Evolutionary conservation across 768 basidiomycete species (phyloP), one percentile per base, ranked within the genome.

Genomic region (Coprinopsis sp.): DNA sequence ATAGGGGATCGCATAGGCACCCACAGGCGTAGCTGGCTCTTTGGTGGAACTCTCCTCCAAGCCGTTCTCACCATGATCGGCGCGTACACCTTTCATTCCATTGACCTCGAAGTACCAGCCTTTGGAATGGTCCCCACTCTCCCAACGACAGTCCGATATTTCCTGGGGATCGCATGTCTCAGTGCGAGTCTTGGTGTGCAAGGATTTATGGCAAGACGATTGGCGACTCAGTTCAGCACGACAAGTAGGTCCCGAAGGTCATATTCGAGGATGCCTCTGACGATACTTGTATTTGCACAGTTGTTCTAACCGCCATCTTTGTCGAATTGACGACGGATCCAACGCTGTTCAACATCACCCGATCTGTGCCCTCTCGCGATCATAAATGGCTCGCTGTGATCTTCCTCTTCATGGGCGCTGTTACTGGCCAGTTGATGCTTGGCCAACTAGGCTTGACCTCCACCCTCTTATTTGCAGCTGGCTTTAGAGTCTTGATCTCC

Each of bases 261-360:
- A n/a, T 14, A 29, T 10, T 27, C 19, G 13, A 11, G 24, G n/a
- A 12, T 30, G 4, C 18, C 11, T 16, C 11, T 29, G 12, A 33
- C 14, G 6, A 27, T 16, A 5, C 14, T 34, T 29, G 23, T 30
- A 16, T 22, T 16, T 42, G 6, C 11, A 10, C 46, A 58, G 57
- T 82, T 37, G 81, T 83, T 23, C 67, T 84, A 10, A 84, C 83
- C n/a, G 78, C 78, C 10, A 70, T 82, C 46, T 86, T 84, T 47
- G 70, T 89, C 54, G 90, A 93, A 55, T 78, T 93, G 37, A 74
- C 87, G 73, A 81, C 82, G 37, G 88, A 91, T 61, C 89, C 91
- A 1, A 64, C 78, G 37, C 76, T 94, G 18, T 85, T 92, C 72
- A 57, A 71, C 18, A 46, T 77, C 37, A 71, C 72, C 30, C 68